Evolutionary conservation across 371 early-diverging fungal species (phyloP).

Genomic region (Lichtheimia ramosa): DNA sequence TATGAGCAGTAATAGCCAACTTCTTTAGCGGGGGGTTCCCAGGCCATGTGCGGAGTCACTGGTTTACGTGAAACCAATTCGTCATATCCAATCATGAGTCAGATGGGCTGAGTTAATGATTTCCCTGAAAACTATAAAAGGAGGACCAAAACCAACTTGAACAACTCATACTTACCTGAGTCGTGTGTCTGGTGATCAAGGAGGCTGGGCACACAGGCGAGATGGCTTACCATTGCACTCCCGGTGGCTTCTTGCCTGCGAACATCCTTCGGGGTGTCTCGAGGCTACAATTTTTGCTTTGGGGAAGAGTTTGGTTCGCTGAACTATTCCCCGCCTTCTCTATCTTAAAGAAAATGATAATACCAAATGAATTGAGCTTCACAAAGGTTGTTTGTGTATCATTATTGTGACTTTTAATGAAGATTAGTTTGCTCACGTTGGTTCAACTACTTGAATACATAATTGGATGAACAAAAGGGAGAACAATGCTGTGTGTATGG

Average conservation of each 20-base stretch:
- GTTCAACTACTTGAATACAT: background rate
- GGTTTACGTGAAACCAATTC: too few relatives aligned
- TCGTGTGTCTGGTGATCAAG: constrained; percentile 44
- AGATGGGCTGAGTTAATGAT: background rate
- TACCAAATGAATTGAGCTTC: background rate
- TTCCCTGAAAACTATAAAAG: constrained; percentile 34
- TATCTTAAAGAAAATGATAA: constrained; percentile 30
- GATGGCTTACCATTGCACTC: constrained; percentile 44
- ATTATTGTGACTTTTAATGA: background rate
- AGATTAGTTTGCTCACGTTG: constrained; percentile 1
- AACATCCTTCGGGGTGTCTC: constrained; percentile 51
- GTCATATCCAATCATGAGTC: too few relatives aligned
- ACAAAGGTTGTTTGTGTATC: background rate
- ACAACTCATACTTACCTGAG: constrained; percentile 55
- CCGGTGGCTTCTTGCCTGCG: constrained; percentile 40
- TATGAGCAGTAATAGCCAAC: too few relatives aligned
- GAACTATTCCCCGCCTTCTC: constrained; percentile 26
- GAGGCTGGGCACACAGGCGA: constrained; percentile 38
- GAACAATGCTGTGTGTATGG: background rate
- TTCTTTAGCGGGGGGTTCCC: too few relatives aligned
- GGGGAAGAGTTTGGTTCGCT: constrained; percentile 45
- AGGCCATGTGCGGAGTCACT: too few relatives aligned
- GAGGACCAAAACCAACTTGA: constrained; percentile 3
- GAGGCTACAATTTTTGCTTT: constrained; percentile 53
- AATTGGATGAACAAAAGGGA: background rate